Conservation (phyloP, 768 basidiomycete genomes). For the Phanerochaete sordida region DNA sequence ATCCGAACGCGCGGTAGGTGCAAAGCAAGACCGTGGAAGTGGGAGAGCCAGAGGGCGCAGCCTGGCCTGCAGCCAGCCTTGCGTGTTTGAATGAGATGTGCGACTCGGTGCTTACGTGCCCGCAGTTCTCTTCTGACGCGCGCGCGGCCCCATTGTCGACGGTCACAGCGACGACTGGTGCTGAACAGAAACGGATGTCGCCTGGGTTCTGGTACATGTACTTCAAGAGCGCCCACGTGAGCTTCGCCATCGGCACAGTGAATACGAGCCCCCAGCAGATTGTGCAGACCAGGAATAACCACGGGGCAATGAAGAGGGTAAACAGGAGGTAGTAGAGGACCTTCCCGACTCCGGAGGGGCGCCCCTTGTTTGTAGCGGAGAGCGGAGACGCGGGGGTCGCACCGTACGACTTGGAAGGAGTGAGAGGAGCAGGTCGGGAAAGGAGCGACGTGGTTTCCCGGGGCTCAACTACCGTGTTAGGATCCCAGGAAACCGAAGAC, state of each 20-base stretch:
- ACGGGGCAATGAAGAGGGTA: conserved; percentile 75
- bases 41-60: conserved; percentile 80
- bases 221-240: conserved; percentile 92
- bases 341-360: conserved; percentile 57
- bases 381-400: conserved; percentile 34
- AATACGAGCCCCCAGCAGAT: conserved; percentile 95
- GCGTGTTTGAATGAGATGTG: conserved; percentile 68
- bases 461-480: conserved; percentile 22
- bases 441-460: conserved; percentile 46
- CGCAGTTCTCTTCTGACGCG: conserved; percentile 24
- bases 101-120: conserved; percentile 21
- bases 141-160: conserved; percentile 25
- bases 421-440: conserved; percentile 22
- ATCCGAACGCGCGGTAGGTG: conserved; percentile 87
- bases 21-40: conserved; percentile 89
- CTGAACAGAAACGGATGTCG: conserved; percentile 88
- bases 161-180: conserved; percentile 67
- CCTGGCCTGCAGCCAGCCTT: conserved; percentile 81
- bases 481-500: conserved; percentile 41
- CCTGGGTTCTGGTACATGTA: conserved; percentile 78
- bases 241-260: conserved; percentile 96
- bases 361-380: conserved; percentile 14
- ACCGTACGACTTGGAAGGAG: conserved; percentile 63
- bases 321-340: conserved; percentile 82
- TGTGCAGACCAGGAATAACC: conserved; percentile 83